Evolutionary conservation across 1,284 basidiomycete species (phyloP), one percentile per base, ranked within the genome.

Genomic region (Golubevia sp.): DNA sequence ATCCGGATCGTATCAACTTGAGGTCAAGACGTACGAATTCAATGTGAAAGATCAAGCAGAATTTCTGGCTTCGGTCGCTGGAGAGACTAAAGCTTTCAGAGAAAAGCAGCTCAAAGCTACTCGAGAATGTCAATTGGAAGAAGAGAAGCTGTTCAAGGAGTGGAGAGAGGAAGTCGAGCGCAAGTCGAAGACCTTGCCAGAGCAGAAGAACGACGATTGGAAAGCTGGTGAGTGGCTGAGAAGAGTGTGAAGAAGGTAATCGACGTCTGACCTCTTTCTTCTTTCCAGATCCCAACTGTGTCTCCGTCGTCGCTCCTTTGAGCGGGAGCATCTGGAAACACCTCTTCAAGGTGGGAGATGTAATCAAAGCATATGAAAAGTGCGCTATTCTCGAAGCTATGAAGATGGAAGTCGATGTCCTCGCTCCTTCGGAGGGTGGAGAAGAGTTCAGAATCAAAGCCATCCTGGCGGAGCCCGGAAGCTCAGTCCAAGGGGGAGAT

Each of bases 331-430:
- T 70, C 11, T 70, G 67, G 67, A 70, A 70, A 52, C 56, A 61
- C 18, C 20, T 68, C 15, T 57, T 58, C 1, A 49, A 56, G 49
- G 52, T 57, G 25, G 61, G 57, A 4, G 62, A 66, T 0, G 11
- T 0, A 3, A 23, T 70, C 0, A 2, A 6, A 2, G 50, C 21
- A 6, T 70, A 70, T 1, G 67, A 67, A 48, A 64, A 69, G 59
- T 11, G 72, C n/a, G 63, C 58, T 3, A 53, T 73, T 15, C 48
- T 73, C 20, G 71, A 75, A 34, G 73, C 73, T 20, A 75, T 75
- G 73, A 75, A 75, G 60, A 75, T 68, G 64, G 73, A 75, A 62
- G 64, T 70, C 4, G 30, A 34, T 3, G 30, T 34, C 30, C 4
- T 5, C 30, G 30, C 30, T 34, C 30, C 30, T 34, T 34, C 11